Percentiles rank a stretch among this genome's conserved stretches.
phyloP scores from a whole-genome alignment of 225 moss, liverwort and hornwort species.

The Marchantia polymorpha region DNA sequence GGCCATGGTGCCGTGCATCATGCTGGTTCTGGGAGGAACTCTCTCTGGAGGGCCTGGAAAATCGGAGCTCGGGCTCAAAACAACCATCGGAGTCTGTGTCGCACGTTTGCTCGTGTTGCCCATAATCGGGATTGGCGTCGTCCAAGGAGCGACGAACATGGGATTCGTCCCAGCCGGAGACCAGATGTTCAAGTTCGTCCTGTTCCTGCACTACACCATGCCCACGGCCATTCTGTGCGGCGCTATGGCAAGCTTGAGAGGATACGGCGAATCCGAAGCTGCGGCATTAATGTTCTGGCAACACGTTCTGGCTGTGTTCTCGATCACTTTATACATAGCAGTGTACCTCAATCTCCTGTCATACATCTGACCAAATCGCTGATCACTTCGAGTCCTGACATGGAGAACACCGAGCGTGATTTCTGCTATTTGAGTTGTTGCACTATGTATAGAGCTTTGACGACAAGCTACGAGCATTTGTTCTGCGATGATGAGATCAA shows the following conservation, averaged over 20 bases:
- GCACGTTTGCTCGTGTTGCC: constrained; percentile 76
- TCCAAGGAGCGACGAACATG: constrained; percentile 51
- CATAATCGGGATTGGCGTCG: constrained; percentile 65
- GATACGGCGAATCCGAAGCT: constrained; percentile 75
- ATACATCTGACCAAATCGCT: constrained; percentile 8
- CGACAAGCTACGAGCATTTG: not conserved
- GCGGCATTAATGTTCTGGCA: constrained; percentile 83
- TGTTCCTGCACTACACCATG: constrained; percentile 81
- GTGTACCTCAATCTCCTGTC: constrained; percentile 53
- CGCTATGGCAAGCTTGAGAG: constrained; percentile 84
- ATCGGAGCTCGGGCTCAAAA: constrained; percentile 65
- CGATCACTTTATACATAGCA: constrained; percentile 58
- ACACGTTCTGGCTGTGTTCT: constrained; percentile 57
- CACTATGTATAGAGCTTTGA: not conserved
- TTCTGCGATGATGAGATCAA: not conserved
- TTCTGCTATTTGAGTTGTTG: not conserved
- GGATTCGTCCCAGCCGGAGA: constrained; percentile 58
- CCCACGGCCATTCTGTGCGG: constrained; percentile 87
- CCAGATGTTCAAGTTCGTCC: constrained; percentile 78
- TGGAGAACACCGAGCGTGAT: not conserved
- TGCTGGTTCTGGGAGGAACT: constrained; percentile 86
- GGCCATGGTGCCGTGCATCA: constrained; percentile 80
- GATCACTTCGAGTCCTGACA: not conserved
- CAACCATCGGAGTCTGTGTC: constrained; percentile 68
- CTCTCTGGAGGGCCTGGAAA: constrained; percentile 70